Evolutionary conservation across 768 basidiomycete genomes (phyloP).

Genomic region (Rhodotorula sphaerocarpa): DNA sequence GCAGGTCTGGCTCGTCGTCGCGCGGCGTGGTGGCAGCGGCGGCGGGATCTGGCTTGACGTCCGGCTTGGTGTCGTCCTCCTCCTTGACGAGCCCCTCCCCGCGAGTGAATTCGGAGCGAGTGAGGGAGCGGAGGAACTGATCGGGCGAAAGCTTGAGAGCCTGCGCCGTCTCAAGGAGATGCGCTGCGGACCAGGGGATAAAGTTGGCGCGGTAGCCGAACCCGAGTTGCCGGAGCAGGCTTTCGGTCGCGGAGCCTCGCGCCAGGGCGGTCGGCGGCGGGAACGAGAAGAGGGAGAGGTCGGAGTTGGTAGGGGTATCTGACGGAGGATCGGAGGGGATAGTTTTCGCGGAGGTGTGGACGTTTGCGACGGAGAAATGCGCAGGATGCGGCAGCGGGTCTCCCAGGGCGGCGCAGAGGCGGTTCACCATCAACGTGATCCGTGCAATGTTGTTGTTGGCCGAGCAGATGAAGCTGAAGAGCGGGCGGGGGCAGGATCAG

Average conservation of each 20-base stretch:
- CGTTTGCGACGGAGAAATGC: constrained; percentile 5
- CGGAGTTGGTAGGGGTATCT: neutral
- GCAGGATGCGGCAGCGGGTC: constrained; percentile 51
- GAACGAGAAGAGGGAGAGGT: constrained; percentile 62
- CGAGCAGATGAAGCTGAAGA: constrained; percentile 94
- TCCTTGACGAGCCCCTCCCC: neutral
- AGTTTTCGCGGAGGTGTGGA: constrained; percentile 59
- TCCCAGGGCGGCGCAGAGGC: constrained; percentile 69
- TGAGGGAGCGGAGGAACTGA: constrained; percentile 28
- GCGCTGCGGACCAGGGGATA: constrained; percentile 71
- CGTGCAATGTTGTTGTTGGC: constrained; percentile 93
- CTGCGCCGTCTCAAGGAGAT: constrained; percentile 52
- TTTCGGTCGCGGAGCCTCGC: constrained; percentile 50
- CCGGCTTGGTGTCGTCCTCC: too few relatives aligned
- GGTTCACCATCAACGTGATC: constrained; percentile 86
- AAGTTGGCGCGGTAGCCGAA: constrained; percentile 94
- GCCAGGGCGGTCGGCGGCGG: constrained; percentile 67
- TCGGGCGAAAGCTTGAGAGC: constrained; percentile 3
- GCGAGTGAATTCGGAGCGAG: neutral
- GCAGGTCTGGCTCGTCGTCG: neutral
- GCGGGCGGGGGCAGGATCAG: constrained; percentile 2
- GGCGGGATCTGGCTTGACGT: too few relatives aligned
- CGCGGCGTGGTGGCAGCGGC: too few relatives aligned
- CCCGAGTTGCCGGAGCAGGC: constrained; percentile 66
- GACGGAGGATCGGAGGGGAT: constrained; percentile 50